phyloP scores from a whole-genome alignment of 2,329 filamentous ascomycete species.

The Capronia coronata region DNA sequence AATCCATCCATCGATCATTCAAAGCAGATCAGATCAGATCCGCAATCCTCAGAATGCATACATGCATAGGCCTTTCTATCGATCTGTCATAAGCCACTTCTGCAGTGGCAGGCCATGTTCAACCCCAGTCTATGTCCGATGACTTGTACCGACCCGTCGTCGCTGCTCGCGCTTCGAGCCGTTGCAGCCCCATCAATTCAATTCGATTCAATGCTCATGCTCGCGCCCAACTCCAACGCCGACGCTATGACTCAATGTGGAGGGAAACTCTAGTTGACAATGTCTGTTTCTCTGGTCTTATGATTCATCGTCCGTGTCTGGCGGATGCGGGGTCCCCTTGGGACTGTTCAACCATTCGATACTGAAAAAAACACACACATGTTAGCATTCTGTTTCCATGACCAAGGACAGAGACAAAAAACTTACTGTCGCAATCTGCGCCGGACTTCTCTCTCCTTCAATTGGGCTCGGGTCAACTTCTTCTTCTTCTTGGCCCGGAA shows the following conservation, averaged over 20 bases:
- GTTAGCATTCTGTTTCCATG: slow-evolving; percentile 13
- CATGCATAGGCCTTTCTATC: too few relatives aligned
- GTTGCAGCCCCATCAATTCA: slow-evolving; percentile 28
- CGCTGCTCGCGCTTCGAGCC: too few relatives aligned
- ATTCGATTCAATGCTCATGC: neutral
- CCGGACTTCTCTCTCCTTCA: slow-evolving; percentile 87
- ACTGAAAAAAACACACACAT: slow-evolving; percentile 1
- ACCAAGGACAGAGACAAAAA: neutral
- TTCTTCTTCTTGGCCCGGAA: slow-evolving; percentile 74
- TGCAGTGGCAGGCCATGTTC: too few relatives aligned
- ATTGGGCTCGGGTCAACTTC: slow-evolving; percentile 94
- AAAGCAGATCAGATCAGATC: too few relatives aligned
- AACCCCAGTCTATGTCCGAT: too few relatives aligned
- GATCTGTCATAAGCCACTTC: too few relatives aligned
- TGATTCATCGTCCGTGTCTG: slow-evolving; percentile 70
- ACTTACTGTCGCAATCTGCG: slow-evolving; percentile 67
- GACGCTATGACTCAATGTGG: slow-evolving; percentile 10
- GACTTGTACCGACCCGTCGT: too few relatives aligned
- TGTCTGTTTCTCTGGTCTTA: slow-evolving; percentile 16
- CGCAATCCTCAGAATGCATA: too few relatives aligned
- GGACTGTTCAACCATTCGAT: slow-evolving; percentile 77
- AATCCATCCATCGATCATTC: too few relatives aligned
- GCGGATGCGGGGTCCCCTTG: slow-evolving; percentile 72
- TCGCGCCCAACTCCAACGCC: slow-evolving; percentile 7
- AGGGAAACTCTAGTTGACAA: neutral